Conservation (phyloP, 2,329 filamentous ascomycete species). For the Penicillium decumbens region DNA sequence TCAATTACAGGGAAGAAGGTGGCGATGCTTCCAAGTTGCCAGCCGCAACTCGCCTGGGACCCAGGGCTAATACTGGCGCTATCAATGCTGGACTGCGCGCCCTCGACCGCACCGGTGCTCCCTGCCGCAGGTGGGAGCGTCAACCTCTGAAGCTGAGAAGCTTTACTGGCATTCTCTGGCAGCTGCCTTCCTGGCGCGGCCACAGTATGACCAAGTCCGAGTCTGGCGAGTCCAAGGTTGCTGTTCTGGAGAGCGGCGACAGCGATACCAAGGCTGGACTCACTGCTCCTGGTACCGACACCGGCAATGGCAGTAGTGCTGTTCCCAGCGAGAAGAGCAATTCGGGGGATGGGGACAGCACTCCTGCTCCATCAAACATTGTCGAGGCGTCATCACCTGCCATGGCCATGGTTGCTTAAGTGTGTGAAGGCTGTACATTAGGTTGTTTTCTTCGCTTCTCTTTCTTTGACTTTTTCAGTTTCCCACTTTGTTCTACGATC, state of each 20-base stretch:
- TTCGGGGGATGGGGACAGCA: slow-evolving; percentile 47
- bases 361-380: slow-evolving; percentile 43
- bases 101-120: slow-evolving; percentile 84
- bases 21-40: slow-evolving; percentile 40
- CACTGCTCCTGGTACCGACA: slow-evolving; percentile 31
- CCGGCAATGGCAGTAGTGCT: slow-evolving; percentile 42
- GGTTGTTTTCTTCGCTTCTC: slow-evolving; percentile 16
- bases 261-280: slow-evolving; percentile 54
- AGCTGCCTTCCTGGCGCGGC: slow-evolving; percentile 75
- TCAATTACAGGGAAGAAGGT: slow-evolving; percentile 47
- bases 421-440: not conserved
- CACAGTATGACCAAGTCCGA: slow-evolving; percentile 38
- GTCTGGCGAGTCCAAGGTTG: slow-evolving; percentile 48
- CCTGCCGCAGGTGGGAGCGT: slow-evolving; percentile 85
- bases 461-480: slow-evolving; percentile 2
- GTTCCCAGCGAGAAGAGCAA: slow-evolving; percentile 59
- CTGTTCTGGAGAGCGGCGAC: slow-evolving; percentile 52
- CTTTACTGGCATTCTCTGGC: slow-evolving; percentile 84
- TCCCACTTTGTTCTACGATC: slow-evolving; percentile 2
- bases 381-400: slow-evolving; percentile 52
- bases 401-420: slow-evolving; percentile 38
- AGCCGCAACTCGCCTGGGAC: slow-evolving; percentile 73
- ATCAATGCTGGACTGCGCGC: slow-evolving; percentile 96
- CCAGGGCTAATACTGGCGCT: slow-evolving; percentile 92
- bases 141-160: slow-evolving; percentile 81